These are phyloP conservation scores for Sparassis latifolia DNA, from an alignment of 1,284 basidiomycete species.

Conservation along the genomic window DNA sequence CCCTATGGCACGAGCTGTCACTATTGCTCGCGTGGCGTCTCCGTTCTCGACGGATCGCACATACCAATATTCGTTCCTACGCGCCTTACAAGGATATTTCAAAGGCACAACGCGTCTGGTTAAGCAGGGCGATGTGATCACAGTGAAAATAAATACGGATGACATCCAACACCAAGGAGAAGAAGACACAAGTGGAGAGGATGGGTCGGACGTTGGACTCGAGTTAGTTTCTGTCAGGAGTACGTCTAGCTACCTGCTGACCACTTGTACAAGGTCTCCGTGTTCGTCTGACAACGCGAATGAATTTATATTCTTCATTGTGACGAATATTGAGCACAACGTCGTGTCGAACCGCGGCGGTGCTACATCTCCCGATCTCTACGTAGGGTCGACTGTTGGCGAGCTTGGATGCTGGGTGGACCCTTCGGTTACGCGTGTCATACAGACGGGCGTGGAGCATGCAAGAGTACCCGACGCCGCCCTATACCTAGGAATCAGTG, in stretches of 20 bases:
- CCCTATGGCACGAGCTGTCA: conserved; percentile 69
- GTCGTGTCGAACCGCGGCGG: conserved; percentile 32
- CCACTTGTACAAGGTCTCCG: neutral
- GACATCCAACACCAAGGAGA: conserved; percentile 26
- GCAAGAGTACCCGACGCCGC: conserved; percentile 56
- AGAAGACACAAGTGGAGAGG: conserved; percentile 27
- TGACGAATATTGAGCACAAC: conserved; percentile 74
- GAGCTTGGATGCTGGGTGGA: conserved; percentile 88
- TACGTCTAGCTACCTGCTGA: too few relatives aligned
- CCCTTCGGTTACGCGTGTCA: conserved; percentile 61
- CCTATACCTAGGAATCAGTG: conserved; percentile 50
- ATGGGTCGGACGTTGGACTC: conserved; percentile 14
- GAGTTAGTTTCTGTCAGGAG: conserved; percentile 7
- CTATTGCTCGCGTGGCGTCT: conserved; percentile 81
- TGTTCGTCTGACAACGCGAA: conserved; percentile 16
- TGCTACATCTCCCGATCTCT: conserved; percentile 32
- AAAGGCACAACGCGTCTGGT: conserved; percentile 53
- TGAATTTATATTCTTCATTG: conserved; percentile 65
- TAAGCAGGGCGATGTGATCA: conserved; percentile 78
- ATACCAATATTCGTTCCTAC: conserved; percentile 69
- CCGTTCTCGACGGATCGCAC: conserved; percentile 69
- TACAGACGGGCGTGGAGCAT: conserved; percentile 77
- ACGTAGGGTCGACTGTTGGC: conserved; percentile 48
- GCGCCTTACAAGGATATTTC: conserved; percentile 68
- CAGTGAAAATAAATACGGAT: conserved; percentile 62